phyloP scores from a whole-genome alignment of 2,329 filamentous ascomycete species.

The Paraconiothyrium brasiliense region DNA sequence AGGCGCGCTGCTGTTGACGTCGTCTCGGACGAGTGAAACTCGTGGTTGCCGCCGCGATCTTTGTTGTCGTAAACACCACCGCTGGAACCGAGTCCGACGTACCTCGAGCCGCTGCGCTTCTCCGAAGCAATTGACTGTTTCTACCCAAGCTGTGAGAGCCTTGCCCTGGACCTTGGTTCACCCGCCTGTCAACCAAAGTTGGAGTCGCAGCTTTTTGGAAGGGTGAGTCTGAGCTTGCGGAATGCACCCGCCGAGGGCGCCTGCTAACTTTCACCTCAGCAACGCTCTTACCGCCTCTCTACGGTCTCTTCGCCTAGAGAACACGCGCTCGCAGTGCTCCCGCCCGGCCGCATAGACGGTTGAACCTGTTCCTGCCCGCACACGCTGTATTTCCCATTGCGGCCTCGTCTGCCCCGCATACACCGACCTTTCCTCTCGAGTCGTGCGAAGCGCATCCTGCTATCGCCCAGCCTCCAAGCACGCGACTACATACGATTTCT shows the following conservation, averaged over 20 bases:
- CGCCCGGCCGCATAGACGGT: constrained; percentile 4
- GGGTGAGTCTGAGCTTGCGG: neutral
- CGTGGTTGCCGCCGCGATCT: constrained; percentile 17
- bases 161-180: neutral
- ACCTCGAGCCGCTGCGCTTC: constrained; percentile 2
- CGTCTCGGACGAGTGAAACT: neutral
- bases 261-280: constrained; percentile 1
- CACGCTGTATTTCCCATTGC: constrained; percentile 2
- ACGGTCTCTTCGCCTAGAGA: neutral
- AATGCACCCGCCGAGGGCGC: constrained; percentile 11
- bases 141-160: neutral
- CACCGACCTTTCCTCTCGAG: neutral
- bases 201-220: neutral
- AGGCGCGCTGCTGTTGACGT: constrained; percentile 4
- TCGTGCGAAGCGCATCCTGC: neutral
- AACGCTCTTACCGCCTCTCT: neutral
- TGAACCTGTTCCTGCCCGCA: neutral
- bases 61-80: constrained; percentile 27
- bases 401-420: constrained; percentile 10
- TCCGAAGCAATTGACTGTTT: neutral
- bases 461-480: neutral
- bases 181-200: neutral
- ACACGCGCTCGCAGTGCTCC: neutral
- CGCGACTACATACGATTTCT: neutral
- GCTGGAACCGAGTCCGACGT: constrained; percentile 11